These are phyloP conservation scores for Tothia fuscella DNA, from an alignment of 2,329 filamentous ascomycete species.

Conservation along the genomic window DNA sequence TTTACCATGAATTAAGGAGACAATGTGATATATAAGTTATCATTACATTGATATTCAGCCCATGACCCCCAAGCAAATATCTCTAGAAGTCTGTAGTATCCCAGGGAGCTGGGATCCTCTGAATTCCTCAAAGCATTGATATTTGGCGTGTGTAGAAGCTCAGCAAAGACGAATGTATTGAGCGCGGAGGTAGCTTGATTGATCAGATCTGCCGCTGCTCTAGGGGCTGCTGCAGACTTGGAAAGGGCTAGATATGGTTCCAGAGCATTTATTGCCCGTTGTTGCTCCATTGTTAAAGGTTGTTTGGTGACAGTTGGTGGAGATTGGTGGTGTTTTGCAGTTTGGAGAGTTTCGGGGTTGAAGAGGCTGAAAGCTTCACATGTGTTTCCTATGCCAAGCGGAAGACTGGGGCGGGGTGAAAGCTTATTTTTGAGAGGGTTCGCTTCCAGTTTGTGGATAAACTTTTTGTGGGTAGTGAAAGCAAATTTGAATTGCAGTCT, in stretches of 20 bases:
- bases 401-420: no score
- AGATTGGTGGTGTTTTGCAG: no score
- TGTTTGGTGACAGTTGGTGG: no score
- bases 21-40: not conserved
- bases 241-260: constrained; percentile 85
- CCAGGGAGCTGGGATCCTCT: constrained; percentile 46
- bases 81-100: constrained; percentile 60
- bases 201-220: constrained; percentile 76
- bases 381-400: no score
- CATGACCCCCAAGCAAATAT: constrained; percentile 93
- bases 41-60: constrained; percentile 54
- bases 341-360: no score
- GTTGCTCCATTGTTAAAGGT: constrained; percentile 55
- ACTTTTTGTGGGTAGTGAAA: no score
- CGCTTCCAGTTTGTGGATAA: no score
- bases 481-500: no score
- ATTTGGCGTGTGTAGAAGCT: constrained; percentile 72
- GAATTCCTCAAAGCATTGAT: constrained; percentile 59
- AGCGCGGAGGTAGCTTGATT: constrained; percentile 78
- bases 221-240: constrained; percentile 72
- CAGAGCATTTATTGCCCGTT: constrained; percentile 45
- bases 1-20: not conserved
- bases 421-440: no score
- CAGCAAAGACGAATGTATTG: constrained; percentile 85
- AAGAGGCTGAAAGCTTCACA: no score